These are phyloP conservation scores for Plenodomus biglobosus DNA, from an alignment of 2,329 filamentous ascomycete species.

Conservation along the genomic window DNA sequence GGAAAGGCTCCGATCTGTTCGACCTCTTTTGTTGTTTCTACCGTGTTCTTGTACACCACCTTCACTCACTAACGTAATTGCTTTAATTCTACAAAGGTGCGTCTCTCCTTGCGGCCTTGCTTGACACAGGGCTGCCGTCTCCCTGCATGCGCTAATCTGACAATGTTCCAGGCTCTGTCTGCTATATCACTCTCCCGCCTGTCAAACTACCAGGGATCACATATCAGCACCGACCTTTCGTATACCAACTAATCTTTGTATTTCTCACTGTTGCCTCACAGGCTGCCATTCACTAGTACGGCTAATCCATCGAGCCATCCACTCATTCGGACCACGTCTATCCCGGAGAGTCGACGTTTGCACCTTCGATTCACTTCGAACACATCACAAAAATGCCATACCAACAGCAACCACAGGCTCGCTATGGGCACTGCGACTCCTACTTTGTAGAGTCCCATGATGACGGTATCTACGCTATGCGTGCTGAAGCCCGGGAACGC, in stretches of 20 bases:
- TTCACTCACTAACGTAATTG: conserved; percentile 50
- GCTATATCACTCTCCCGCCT: conserved; percentile 35
- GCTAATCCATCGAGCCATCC: conserved; percentile 39
- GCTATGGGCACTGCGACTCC: conserved; percentile 66
- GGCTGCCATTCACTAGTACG: conserved; percentile 56
- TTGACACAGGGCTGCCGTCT: conserved; percentile 7
- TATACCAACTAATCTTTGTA: conserved; percentile 62
- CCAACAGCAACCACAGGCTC: conserved; percentile 53
- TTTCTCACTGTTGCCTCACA: conserved; percentile 50
- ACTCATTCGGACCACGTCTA: conserved; percentile 28
- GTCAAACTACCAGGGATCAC: conserved; percentile 40
- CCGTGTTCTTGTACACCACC: conserved; percentile 36
- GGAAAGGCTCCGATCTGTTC: conserved; percentile 43
- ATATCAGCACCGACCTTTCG: conserved; percentile 46
- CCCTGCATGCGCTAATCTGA: conserved; percentile 2
- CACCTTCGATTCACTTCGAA: conserved; percentile 43
- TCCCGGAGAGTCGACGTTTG: conserved; percentile 52
- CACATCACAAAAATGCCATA: conserved; percentile 58
- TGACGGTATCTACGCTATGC: conserved; percentile 55
- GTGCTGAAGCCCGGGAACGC: conserved; percentile 72
- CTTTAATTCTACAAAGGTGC: conserved; percentile 54
- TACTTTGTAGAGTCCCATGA: conserved; percentile 67
- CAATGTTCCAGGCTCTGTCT: conserved; percentile 37
- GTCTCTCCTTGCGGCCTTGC: conserved; percentile 21
- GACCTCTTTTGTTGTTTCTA: conserved; percentile 37